phyloP scores from a whole-genome alignment of 1,284 basidiomycete species.

The Cystobasidium pallidum region DNA sequence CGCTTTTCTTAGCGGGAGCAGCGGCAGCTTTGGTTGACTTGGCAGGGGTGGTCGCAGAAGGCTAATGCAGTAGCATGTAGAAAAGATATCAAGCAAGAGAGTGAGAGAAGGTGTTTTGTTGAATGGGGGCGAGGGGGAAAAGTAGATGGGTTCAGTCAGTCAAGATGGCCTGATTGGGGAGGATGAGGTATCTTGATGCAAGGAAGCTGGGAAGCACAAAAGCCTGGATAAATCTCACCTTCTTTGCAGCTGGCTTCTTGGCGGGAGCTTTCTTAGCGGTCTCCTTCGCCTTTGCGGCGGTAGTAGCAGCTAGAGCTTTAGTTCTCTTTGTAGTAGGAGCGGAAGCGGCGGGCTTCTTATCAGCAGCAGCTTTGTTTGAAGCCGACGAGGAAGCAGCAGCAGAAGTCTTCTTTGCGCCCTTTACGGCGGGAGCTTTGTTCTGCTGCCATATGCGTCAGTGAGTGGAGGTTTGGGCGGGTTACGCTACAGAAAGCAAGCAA shows the following conservation, averaged over 20 bases:
- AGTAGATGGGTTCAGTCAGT: too few relatives aligned
- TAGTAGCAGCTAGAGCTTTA: slow-evolving; percentile 34
- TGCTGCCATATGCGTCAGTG: not conserved
- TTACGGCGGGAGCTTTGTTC: slow-evolving; percentile 40
- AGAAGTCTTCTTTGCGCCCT: slow-evolving; percentile 18
- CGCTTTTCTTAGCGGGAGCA: slow-evolving; percentile 41
- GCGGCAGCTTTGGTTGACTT: slow-evolving; percentile 25
- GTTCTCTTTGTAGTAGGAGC: slow-evolving; percentile 28
- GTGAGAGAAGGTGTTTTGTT: too few relatives aligned
- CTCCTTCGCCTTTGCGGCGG: slow-evolving; percentile 39
- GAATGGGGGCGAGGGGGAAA: too few relatives aligned
- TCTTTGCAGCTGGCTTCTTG: slow-evolving; percentile 42
- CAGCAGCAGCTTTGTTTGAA: not conserved
- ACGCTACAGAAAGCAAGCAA: not conserved
- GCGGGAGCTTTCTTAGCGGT: slow-evolving; percentile 33
- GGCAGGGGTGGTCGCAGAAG: slow-evolving; percentile 16
- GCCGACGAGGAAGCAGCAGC: not conserved
- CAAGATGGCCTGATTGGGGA: too few relatives aligned
- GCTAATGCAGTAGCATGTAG: too few relatives aligned
- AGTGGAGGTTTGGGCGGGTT: not conserved
- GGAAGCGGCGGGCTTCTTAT: slow-evolving; percentile 15
- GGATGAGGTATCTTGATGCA: too few relatives aligned
- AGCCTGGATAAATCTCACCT: too few relatives aligned
- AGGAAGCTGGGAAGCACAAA: too few relatives aligned
- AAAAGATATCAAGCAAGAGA: not conserved